Evolutionary conservation across 1,284 basidiomycete genomes (phyloP).

Genomic region (Vanrija sp.): DNA sequence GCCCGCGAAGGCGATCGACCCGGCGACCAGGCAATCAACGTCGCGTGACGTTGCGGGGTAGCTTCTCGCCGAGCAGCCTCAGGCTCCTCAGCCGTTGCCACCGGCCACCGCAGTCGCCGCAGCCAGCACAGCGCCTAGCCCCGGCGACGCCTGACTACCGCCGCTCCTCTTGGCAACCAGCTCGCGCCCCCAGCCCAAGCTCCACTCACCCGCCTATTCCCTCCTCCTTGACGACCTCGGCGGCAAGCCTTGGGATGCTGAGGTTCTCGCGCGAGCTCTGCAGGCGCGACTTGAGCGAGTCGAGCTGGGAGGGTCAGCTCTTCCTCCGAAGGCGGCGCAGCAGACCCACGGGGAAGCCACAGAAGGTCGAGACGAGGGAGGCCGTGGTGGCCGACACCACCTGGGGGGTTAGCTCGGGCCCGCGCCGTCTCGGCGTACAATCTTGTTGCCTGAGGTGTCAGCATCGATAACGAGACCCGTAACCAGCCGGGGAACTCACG

Average conservation of each 20-base stretch:
- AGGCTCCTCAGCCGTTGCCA: too few relatives aligned
- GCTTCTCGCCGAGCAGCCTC: too few relatives aligned
- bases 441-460: constrained; percentile 33
- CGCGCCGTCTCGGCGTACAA: constrained; percentile 23
- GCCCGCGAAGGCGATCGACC: too few relatives aligned
- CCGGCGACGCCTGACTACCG: too few relatives aligned
- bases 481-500: constrained; percentile 23
- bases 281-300: constrained; percentile 84
- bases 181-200: too few relatives aligned
- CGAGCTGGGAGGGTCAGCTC: constrained; percentile 54
- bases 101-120: too few relatives aligned
- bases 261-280: constrained; percentile 77
- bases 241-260: constrained; percentile 63
- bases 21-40: too few relatives aligned
- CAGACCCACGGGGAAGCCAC: constrained; percentile 47
- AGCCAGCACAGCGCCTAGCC: too few relatives aligned
- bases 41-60: too few relatives aligned
- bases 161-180: too few relatives aligned
- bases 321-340: too few relatives aligned
- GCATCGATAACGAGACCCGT: background rate
- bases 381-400: constrained; percentile 48
- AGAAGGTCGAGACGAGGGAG: constrained; percentile 48
- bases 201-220: constrained; percentile 77
- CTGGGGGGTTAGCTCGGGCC: constrained; percentile 11
- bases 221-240: constrained; percentile 76